Percentiles rank a stretch among this genome's conserved stretches.
Conservation (phyloP, 257 asterid species). For the Solanum clarkiae region DNA sequence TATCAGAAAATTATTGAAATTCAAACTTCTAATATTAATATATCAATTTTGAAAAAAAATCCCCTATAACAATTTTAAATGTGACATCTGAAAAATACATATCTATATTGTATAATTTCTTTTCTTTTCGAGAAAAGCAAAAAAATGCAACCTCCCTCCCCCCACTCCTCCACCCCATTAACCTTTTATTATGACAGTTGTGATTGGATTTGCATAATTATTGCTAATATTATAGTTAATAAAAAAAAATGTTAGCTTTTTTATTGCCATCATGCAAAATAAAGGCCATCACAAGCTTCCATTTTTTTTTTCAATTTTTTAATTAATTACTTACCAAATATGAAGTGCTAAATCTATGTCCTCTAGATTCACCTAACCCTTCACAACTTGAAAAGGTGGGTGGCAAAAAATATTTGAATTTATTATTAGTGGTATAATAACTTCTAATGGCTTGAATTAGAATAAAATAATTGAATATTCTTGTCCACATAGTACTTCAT, state of each 20-base stretch:
- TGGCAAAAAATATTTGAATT: neutral
- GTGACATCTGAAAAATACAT: neutral
- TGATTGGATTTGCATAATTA: neutral
- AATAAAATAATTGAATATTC: neutral
- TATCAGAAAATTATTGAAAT: no score
- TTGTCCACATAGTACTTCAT: neutral
- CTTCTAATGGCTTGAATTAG: neutral
- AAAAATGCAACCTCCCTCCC: neutral
- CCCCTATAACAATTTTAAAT: neutral
- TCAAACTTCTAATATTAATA: no score
- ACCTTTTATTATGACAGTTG: no score
- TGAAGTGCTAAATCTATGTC: neutral
- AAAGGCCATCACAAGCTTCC: neutral
- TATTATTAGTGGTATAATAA: neutral
- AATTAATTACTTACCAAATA: neutral
- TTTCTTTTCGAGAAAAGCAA: neutral
- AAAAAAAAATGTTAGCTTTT: neutral
- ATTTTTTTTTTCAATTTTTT: neutral
- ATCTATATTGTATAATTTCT: neutral
- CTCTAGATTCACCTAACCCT: neutral
- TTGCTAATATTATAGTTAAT: neutral
- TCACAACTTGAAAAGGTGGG: neutral
- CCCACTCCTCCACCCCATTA: no score
- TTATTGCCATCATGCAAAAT: neutral
- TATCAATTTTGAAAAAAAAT: neutral